phyloP scores from a whole-genome alignment of 169 alveolate species.

The Cryptosporidium muris region DNA sequence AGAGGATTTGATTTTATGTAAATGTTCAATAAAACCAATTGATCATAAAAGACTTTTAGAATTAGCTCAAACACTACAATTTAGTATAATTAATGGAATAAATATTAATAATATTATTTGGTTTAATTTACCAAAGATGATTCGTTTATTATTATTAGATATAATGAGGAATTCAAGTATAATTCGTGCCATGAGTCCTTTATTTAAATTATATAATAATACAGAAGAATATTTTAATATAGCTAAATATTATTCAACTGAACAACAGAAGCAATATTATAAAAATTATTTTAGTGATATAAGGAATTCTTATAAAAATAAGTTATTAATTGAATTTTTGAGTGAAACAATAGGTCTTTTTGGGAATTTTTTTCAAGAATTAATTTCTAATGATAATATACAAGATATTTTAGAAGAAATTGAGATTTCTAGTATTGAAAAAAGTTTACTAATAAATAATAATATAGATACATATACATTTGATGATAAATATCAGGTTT shows the following conservation, averaged over 20 bases:
- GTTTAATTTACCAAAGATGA: conserved; percentile 49
- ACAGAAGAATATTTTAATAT: conserved; percentile 38
- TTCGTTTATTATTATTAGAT: conserved; percentile 26
- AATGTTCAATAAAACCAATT: conserved; percentile 2
- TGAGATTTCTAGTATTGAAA: neutral
- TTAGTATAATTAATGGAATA: conserved; percentile 14
- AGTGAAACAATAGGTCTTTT: conserved; percentile 22
- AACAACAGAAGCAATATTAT: conserved; percentile 1
- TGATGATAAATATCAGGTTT: too few species aligned
- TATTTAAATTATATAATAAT: neutral
- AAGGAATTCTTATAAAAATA: conserved; percentile 41
- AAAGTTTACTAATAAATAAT: conserved; percentile 7
- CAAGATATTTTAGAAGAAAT: neutral
- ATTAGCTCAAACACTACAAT: conserved; percentile 40
- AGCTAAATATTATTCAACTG: neutral
- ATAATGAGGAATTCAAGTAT: conserved; percentile 44
- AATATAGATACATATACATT: too few species aligned
- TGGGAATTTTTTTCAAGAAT: conserved; percentile 41
- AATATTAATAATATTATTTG: conserved; percentile 26
- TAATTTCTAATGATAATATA: conserved; percentile 18
- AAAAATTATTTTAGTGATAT: conserved; percentile 25
- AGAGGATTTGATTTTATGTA: conserved; percentile 33
- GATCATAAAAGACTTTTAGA: conserved; percentile 7
- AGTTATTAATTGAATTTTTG: conserved; percentile 33
- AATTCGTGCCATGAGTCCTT: conserved; percentile 25